Conservation (phyloP, 345 rosid genomes). For the Gossypium thurberi region DNA sequence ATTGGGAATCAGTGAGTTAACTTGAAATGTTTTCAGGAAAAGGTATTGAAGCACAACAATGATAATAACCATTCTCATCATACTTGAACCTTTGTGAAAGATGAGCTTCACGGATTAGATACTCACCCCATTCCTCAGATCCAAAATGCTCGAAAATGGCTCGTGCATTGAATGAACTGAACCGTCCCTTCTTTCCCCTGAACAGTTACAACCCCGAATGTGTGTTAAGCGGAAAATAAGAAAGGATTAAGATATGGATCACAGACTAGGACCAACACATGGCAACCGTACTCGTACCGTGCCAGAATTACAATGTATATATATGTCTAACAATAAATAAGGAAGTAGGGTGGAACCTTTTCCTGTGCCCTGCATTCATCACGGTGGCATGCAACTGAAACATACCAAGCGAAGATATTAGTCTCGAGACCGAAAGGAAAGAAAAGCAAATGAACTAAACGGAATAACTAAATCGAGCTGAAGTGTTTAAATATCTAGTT, state of each 20-base stretch:
- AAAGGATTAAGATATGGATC: neutral
- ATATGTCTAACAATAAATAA: neutral
- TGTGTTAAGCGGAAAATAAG: neutral
- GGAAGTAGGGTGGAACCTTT: slow-evolving; percentile 35
- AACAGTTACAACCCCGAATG: neutral
- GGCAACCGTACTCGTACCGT: too few relatives aligned
- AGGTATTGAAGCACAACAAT: slow-evolving; percentile 72
- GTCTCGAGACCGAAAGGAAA: neutral
- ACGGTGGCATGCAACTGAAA: slow-evolving; percentile 84
- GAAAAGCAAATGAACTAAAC: neutral
- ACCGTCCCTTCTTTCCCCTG: slow-evolving; percentile 22
- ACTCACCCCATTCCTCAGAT: slow-evolving; percentile 75
- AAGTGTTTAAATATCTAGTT: too few relatives aligned
- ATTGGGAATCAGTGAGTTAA: slow-evolving; percentile 18
- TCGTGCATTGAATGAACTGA: slow-evolving; percentile 64
- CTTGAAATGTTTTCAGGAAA: slow-evolving; percentile 46
- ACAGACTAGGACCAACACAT: too few relatives aligned
- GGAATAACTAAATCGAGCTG: too few relatives aligned
- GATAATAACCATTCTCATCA: slow-evolving; percentile 70
- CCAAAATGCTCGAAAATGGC: slow-evolving; percentile 61
- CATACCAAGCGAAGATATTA: slow-evolving; percentile 9
- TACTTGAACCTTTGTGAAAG: slow-evolving; percentile 72
- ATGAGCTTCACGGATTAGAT: slow-evolving; percentile 82
- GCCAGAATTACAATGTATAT: too few relatives aligned
- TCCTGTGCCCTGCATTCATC: slow-evolving; percentile 67